These are phyloP conservation scores for Saccharomyces hybrid DNA, from an alignment of 1,139 yeast genomes.

Conservation along the genomic window DNA sequence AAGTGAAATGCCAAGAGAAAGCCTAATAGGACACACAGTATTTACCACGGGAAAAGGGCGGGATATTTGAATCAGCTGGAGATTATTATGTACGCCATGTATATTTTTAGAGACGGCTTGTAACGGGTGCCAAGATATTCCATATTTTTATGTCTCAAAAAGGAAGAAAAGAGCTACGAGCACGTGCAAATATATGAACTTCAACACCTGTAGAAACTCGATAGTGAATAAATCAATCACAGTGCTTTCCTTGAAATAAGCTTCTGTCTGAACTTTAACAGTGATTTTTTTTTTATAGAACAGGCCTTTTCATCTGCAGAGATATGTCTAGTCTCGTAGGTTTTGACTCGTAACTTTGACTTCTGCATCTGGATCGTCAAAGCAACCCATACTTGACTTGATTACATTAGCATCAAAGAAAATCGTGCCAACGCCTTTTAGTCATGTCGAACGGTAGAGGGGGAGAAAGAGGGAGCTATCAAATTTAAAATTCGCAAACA, in stretches of 20 bases:
- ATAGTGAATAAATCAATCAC: background rate
- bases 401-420: background rate
- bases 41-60: background rate
- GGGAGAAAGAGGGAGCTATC: background rate
- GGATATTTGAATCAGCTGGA: background rate
- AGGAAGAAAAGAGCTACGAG: background rate
- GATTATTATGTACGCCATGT: background rate
- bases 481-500: background rate
- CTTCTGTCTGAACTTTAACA: background rate
- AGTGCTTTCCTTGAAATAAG: background rate
- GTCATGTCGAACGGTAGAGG: background rate
- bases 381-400: background rate
- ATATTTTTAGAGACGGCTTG: background rate
- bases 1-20: background rate
- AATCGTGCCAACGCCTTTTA: background rate
- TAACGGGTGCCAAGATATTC: background rate
- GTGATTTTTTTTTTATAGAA: background rate
- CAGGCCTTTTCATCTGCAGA: background rate
- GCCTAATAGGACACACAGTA: background rate
- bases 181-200: background rate
- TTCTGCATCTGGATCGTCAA: background rate
- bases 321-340: background rate
- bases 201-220: background rate
- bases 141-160: background rate
- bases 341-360: background rate